Base-by-base conservation (phyloP, 306 rosid species). In the Chamaecrista fasciculata region DNA sequence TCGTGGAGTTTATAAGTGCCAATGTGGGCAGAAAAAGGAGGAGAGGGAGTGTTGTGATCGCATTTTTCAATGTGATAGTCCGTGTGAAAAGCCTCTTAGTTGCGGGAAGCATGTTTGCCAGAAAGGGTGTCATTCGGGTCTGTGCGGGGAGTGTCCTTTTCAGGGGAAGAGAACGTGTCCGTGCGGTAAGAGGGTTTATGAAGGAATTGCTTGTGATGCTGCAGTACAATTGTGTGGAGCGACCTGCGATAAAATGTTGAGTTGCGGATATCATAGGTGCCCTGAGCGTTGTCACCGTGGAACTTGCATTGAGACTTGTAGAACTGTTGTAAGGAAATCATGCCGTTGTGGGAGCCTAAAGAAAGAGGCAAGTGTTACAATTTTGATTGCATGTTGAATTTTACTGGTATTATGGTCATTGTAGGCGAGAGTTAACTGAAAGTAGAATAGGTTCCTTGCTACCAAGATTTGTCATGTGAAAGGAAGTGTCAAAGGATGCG, bases 251-350 rank as follows among this genome's bases (percentile, higher is more conserved):
- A 90, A 90, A 73, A 80, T 70, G 87, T 71, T 94, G 14, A 68
- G 74, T 9, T 94, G 98, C 55, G 92, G 96, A 16, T 76, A 66
- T 62, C 98, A 94, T 37, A 79, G 85, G 78, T 94, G 97, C 69
- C 98, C 83, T 0, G 97, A 94, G 66, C 62, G 98, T 77, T 94
- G 98, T 77, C 98, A 90, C 60, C 97, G 91, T 3, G 95, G 98
- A 20, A 78, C 79, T 1, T 94, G 98, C 57, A 49, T 82, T 16
- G 89, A 78, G 79, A 88, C 86, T 66, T 94, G 98, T 74, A 80
- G 98, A 73, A 68, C 24, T 34, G 94, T 94, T 65, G 96, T 88
- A 60, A 78, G 28, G 64, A 94, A 94, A 83, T 82, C 57, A 0
- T 94, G 98, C 77, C 85, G 97, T 8, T 94, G 98, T 25, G 87